Evolutionary conservation across 805 yeast genomes (phyloP), one percentile per base, ranked within the genome.

Genomic region (Candida morakotiae): DNA sequence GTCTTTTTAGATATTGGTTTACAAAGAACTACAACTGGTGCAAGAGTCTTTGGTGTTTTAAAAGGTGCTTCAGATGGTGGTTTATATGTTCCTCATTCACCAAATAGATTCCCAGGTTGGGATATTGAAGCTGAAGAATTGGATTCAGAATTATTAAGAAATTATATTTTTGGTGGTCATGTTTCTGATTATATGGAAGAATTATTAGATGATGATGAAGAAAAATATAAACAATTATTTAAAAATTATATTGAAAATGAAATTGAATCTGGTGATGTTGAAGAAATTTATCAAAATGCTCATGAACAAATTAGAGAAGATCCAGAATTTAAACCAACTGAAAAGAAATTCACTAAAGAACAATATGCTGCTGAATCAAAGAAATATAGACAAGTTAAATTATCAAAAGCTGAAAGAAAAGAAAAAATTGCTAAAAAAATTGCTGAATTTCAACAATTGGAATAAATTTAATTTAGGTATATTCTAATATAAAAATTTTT

Each of bases 31-130:
- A 93, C 98, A 77, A 89, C 98, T 64, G 98, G 98, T 87, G 97
- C 98, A 68, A 87, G 95, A 76, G 81, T 93, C 71, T 93, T 93
- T 64, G 98, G 98, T 87, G 97, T 93, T 67, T 79, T 93, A 66
- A 93, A 93, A 84, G 98, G 98, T 85, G 98, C 98, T 65, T 91
- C 98, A 51, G 98, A 93, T 71, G 98, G 98, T 86, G 98, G 98
- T 62, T 79, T 93, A 64, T 87, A 85, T 89, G 79, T 93, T 67
- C 98, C 98, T 58, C 98, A 93, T 89, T 87, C 95, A 60, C 86
- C 95, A 67, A 89, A 89, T 82, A 89, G 98, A 84, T 93, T 89
- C 96, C 98, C 98, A 75, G 98, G 98, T 78, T 93, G 91, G 95
- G 98, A 93, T 74, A 87, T 91, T 62, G 98, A 93, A 80, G 65